Percentiles rank a stretch among this genome's conserved stretches.
phyloP scores from a whole-genome alignment of 148 eudicot genomes.

The Gaultheria prostrata region DNA sequence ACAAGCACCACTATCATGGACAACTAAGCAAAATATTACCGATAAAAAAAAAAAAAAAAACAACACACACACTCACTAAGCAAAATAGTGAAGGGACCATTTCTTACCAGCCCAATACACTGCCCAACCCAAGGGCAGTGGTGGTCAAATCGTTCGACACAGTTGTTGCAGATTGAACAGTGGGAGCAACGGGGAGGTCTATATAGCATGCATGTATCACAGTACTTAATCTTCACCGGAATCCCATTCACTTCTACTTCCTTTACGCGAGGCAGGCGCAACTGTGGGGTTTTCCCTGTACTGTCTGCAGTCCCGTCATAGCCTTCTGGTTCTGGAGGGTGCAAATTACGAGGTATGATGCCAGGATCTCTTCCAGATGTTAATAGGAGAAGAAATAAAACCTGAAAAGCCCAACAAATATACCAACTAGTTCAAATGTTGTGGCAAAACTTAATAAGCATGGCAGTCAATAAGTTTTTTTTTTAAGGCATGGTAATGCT shows the following conservation, averaged over 20 bases:
- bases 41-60: too few species aligned
- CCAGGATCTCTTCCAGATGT: conserved; percentile 99
- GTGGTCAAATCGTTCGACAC: conserved; percentile 97
- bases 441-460: background rate
- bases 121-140: conserved; percentile 99
- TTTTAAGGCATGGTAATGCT: background rate
- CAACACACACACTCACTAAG: too few species aligned
- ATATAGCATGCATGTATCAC: conserved; percentile 99
- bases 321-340: conserved; percentile 92
- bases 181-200: conserved; percentile 99
- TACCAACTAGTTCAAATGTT: background rate
- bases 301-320: conserved; percentile 72
- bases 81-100: background rate
- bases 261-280: conserved; percentile 86
- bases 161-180: conserved; percentile 97
- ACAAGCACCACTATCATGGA: background rate
- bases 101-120: conserved; percentile 94
- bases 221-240: conserved; percentile 93
- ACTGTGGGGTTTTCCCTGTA: conserved; percentile 89
- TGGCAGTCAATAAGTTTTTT: background rate
- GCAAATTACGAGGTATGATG: conserved; percentile 91
- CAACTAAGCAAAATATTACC: background rate
- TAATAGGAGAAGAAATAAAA: conserved; percentile 67
- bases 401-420: conserved; percentile 43
- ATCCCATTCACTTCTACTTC: conserved; percentile 94